phyloP scores from a whole-genome alignment of 257 asterid genomes.

The Lithospermum erythrorhizon region DNA sequence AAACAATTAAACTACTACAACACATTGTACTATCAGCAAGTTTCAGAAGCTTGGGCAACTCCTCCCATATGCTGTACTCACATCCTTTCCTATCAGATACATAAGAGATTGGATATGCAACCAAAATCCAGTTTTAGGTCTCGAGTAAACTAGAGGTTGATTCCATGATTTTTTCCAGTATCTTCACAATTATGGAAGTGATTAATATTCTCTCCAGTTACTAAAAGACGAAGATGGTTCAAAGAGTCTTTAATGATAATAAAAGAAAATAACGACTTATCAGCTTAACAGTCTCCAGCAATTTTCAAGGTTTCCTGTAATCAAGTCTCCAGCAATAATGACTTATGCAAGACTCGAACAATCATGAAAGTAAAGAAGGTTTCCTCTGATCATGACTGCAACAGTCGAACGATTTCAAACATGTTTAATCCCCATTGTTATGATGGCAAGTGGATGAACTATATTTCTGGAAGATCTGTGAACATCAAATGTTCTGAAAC shows the following conservation, averaged over 20 bases:
- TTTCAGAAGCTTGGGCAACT: not conserved
- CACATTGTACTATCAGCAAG: not conserved
- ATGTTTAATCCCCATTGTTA: not conserved
- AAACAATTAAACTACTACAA: slow-evolving; percentile 4
- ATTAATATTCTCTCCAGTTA: not conserved
- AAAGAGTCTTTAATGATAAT: not conserved
- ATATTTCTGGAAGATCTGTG: not conserved
- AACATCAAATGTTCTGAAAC: not conserved
- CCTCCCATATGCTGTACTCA: not conserved
- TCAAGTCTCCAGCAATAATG: no score
- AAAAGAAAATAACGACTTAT: no score
- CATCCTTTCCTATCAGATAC: not conserved
- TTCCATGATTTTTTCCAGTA: not conserved
- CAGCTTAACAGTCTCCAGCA: not conserved
- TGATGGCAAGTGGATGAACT: not conserved
- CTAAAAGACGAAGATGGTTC: no score
- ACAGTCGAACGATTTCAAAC: not conserved
- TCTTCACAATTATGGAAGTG: not conserved
- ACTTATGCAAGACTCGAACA: no score
- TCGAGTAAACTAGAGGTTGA: not conserved
- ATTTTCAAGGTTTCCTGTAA: no score
- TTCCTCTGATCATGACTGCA: not conserved
- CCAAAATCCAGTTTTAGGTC: not conserved
- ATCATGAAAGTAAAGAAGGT: not conserved
- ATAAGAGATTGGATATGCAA: not conserved